Conservation (phyloP, 306 rosid species). For the Chamaecrista fasciculata region DNA sequence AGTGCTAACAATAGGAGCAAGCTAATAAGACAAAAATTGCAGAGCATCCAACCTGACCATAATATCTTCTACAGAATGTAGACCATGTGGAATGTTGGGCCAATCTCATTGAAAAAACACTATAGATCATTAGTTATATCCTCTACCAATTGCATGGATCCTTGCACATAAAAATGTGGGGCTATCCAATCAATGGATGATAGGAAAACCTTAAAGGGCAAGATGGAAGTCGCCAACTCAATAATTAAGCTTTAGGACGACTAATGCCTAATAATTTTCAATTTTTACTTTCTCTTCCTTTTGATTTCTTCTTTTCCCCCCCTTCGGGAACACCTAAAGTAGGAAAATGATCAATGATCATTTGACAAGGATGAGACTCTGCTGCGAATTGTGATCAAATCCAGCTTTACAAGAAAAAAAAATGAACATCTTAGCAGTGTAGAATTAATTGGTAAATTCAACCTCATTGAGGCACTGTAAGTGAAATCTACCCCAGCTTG, state of each 20-base stretch:
- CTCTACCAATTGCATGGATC: not conserved
- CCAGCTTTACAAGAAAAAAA: not conserved
- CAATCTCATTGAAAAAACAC: not conserved
- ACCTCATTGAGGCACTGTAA: constrained; percentile 25
- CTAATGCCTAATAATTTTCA: not conserved
- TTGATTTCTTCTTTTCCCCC: not conserved
- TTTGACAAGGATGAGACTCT: not conserved
- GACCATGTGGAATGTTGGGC: not conserved
- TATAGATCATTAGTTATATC: constrained; percentile 22
- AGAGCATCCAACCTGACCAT: constrained; percentile 3
- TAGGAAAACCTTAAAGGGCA: not conserved
- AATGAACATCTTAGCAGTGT: not conserved
- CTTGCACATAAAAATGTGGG: not conserved
- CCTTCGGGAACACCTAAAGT: not conserved
- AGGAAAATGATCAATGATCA: not conserved
- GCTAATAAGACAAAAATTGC: not conserved
- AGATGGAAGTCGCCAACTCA: not conserved
- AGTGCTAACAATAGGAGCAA: not conserved
- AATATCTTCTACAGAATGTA: not conserved
- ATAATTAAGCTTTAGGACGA: not conserved
- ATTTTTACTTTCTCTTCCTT: not conserved
- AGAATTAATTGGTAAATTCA: not conserved
- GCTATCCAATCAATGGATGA: not conserved
- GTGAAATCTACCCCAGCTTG: constrained; percentile 26
- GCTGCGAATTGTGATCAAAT: constrained; percentile 1